These are phyloP conservation scores for Endothia cerciana DNA, from an alignment of 2,329 filamentous ascomycete species.

Conservation along the genomic window DNA sequence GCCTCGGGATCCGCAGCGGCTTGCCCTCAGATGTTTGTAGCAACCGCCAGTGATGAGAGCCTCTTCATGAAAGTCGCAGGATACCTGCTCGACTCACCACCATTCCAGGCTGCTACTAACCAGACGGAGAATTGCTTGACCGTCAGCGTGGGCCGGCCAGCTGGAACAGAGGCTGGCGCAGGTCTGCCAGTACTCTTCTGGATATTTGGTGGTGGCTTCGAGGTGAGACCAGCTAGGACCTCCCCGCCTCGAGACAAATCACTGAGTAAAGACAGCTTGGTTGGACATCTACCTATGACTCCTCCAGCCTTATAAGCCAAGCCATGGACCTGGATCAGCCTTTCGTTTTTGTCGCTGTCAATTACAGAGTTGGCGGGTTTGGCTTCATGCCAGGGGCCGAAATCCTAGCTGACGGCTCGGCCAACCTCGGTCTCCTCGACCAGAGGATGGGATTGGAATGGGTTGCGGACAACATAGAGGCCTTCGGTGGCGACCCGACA, in stretches of 20 bases:
- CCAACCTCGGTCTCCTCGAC: constrained; percentile 74
- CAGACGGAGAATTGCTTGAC: constrained; percentile 68
- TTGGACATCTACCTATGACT: constrained; percentile 57
- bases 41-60: constrained; percentile 44
- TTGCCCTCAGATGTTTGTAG: constrained; percentile 74
- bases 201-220: constrained; percentile 72
- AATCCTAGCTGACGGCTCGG: constrained; percentile 66
- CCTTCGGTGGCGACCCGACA: constrained; percentile 78
- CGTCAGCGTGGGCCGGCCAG: constrained; percentile 62
- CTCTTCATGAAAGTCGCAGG: constrained; percentile 51
- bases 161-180: constrained; percentile 54
- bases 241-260: neutral
- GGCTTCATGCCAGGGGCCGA: constrained; percentile 74
- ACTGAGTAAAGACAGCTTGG: constrained; percentile 42
- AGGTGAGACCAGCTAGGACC: constrained; percentile 37
- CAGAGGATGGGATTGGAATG: constrained; percentile 75
- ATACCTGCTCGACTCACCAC: constrained; percentile 55
- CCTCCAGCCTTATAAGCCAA: constrained; percentile 47
- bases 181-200: constrained; percentile 71
- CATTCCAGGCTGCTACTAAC: constrained; percentile 59
- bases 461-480: constrained; percentile 73
- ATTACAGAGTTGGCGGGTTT: constrained; percentile 76
- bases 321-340: constrained; percentile 59
- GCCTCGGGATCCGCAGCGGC: constrained; percentile 61
- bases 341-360: constrained; percentile 76